Evolutionary conservation across 1,284 basidiomycete species (phyloP), one percentile per base, ranked within the genome.

Genomic region (Blastosporella zonata): DNA sequence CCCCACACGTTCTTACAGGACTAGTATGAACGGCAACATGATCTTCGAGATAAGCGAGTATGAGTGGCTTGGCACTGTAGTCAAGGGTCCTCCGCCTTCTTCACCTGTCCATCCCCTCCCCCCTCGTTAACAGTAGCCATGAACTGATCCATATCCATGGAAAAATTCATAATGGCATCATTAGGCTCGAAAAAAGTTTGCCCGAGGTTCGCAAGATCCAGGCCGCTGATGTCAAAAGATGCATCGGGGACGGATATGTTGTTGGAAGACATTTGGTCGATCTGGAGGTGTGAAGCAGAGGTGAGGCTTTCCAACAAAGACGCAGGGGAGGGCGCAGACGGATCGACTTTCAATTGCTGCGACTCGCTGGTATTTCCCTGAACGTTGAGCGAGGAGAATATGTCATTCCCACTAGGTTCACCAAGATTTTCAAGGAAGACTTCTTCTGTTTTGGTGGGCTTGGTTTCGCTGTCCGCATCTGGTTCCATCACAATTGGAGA

Each of bases 151-250:
- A 70, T 69, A 44, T 70, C 69, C 59, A 69, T 67, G 2, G 60
- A 38, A 49, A 72, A 69, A 42, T 59, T 61, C 55, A 69, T 59
- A 15, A 64, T 67, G 20, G 57, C 31, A 31, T 62, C 59, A 22
- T 58, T 55, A 22, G 50, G 21, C 33, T 57, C 55, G 50, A 74
- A 74, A 48, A 74, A 73, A 39, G 60, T 67, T 43, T 61, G 61
- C 50, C 59, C 62, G 36, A 80, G 61, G 35, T 68, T 66, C 3
- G 65, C 59, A 13, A 71, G 57, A 52, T 73, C 70, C 17, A 73
- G 53, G 3, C 63, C 53, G 45, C 67, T 65, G 34, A 81, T 63
- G 57, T 79, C 78, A 47, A 81, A 70, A 7, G 63, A 52, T 35
- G 64, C 27, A 53, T 55, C 41, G 23, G 61, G 41, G 44, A 34